phyloP scores from a whole-genome alignment of 345 rosid genomes.

The Hibiscus mutabilis region DNA sequence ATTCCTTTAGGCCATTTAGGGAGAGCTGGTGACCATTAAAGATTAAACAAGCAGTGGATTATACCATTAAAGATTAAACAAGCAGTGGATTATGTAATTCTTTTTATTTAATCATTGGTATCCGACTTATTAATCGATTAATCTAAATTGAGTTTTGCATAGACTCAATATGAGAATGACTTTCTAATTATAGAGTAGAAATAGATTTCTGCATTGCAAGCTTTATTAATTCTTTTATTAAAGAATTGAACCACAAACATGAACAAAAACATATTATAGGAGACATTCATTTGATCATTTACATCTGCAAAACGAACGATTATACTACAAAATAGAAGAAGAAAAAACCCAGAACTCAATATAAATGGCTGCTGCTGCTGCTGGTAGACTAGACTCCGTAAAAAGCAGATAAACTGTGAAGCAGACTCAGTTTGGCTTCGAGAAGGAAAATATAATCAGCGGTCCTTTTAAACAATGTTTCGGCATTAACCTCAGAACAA shows the following conservation, averaged over 20 bases:
- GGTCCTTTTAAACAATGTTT: slow-evolving; percentile 15
- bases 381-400: slow-evolving; percentile 14
- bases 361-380: not conserved
- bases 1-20: no score
- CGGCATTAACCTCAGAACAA: slow-evolving; percentile 7
- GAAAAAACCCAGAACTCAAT: no score
- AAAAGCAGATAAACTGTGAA: slow-evolving; percentile 10
- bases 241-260: not conserved
- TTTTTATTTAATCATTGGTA: no score
- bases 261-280: not conserved
- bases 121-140: no score
- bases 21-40: no score
- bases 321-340: no score
- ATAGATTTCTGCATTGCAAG: not conserved
- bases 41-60: no score
- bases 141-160: no score
- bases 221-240: not conserved
- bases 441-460: slow-evolving; percentile 13
- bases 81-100: no score
- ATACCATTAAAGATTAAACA: no score
- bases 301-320: not conserved
- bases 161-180: no score
- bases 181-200: no score
- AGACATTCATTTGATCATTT: not conserved
- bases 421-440: slow-evolving; percentile 20